These are phyloP conservation scores for Aspergillus vadensis DNA, from an alignment of 2,329 filamentous ascomycete genomes.

Conservation along the genomic window DNA sequence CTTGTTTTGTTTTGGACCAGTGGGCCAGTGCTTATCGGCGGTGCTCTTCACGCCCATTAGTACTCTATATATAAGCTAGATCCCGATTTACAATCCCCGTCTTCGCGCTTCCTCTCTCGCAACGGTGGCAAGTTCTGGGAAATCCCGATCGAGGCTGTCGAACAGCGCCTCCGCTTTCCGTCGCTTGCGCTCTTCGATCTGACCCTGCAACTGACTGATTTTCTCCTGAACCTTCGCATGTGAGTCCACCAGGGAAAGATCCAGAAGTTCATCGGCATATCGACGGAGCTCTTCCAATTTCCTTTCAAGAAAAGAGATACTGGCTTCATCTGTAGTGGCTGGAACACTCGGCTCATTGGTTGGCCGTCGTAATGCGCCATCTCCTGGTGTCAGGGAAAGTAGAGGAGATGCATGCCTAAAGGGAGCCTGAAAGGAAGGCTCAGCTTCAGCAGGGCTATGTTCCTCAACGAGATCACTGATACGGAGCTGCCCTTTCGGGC, in stretches of 20 bases:
- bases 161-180: constrained; percentile 22
- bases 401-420: background rate
- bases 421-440: background rate
- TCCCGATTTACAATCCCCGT: constrained; percentile 13
- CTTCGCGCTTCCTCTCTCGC: constrained; percentile 24
- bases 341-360: background rate
- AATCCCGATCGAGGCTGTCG: constrained; percentile 19
- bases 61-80: background rate
- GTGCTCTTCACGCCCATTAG: background rate
- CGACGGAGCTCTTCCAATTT: constrained; percentile 24
- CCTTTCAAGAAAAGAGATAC: constrained; percentile 22
- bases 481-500: constrained; percentile 13
- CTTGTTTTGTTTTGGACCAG: background rate
- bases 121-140: constrained; percentile 23
- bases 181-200: constrained; percentile 19
- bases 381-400: background rate
- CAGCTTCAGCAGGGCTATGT: background rate
- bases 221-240: constrained; percentile 26
- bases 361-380: background rate
- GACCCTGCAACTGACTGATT: constrained; percentile 21
- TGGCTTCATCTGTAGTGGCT: constrained; percentile 7
- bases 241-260: constrained; percentile 29
- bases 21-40: background rate
- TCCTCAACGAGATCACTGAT: constrained; percentile 18
- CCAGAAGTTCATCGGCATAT: constrained; percentile 28